A percentile compares a stretch with the other conserved stretches of the same genome.
These are phyloP conservation scores for Rasamsonia emersonii DNA, from an alignment of 2,329 filamentous ascomycete genomes.

Conservation along the genomic window DNA sequence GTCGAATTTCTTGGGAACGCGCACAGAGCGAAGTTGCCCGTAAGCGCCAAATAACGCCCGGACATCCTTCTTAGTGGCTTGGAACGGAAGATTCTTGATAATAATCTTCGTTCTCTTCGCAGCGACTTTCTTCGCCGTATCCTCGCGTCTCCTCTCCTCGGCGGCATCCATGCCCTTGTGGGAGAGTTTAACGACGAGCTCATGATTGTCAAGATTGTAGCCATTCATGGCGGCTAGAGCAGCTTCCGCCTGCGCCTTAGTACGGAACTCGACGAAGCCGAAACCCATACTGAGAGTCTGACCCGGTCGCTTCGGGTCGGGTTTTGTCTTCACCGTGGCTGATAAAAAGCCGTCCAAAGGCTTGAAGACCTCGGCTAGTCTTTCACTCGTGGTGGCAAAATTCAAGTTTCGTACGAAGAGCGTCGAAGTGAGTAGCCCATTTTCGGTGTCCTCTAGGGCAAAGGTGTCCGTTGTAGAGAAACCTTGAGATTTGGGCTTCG, in stretches of 20 bases:
- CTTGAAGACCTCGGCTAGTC: slow-evolving; percentile 68
- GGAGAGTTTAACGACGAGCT: slow-evolving; percentile 74
- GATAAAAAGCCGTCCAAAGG: slow-evolving; percentile 81
- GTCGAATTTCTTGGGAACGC: slow-evolving; percentile 92
- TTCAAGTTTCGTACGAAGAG: slow-evolving; percentile 91
- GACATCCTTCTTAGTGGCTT: slow-evolving; percentile 88
- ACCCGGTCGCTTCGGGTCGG: slow-evolving; percentile 80
- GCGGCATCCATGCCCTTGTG: slow-evolving; percentile 82
- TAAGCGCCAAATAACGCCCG: slow-evolving; percentile 78
- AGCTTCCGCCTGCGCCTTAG: slow-evolving; percentile 66
- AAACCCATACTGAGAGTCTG: slow-evolving; percentile 94
- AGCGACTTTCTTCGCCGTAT: slow-evolving; percentile 71
- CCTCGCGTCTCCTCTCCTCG: slow-evolving; percentile 74
- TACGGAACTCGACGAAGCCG: slow-evolving; percentile 84
- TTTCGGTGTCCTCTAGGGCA: slow-evolving; percentile 30
- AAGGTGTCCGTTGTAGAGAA: slow-evolving; percentile 36
- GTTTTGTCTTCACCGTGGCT: slow-evolving; percentile 85
- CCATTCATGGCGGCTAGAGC: slow-evolving; percentile 83
- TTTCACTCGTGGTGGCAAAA: slow-evolving; percentile 74
- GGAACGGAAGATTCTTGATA: slow-evolving; percentile 97
- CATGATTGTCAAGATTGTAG: slow-evolving; percentile 76
- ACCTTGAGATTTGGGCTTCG: slow-evolving; percentile 28
- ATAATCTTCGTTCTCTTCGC: slow-evolving; percentile 81
- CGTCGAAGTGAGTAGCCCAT: slow-evolving; percentile 57
- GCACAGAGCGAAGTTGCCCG: slow-evolving; percentile 83